Evolutionary conservation across 179 eudicot genomes (phyloP), one percentile per base, ranked within the genome.

Genomic region (Carnegiea gigantea): DNA sequence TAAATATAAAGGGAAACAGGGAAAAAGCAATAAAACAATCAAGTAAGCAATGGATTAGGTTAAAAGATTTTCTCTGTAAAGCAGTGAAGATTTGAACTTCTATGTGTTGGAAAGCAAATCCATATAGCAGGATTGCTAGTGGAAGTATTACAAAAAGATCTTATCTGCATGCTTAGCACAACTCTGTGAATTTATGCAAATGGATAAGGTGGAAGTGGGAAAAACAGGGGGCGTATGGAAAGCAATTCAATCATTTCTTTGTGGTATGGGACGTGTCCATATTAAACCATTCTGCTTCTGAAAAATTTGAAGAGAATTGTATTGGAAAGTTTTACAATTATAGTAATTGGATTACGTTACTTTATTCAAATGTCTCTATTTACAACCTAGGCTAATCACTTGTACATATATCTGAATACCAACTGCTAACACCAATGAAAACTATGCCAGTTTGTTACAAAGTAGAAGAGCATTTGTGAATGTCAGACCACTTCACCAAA

Each of bases 91-190:
- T 51, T 51, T 3, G 17, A 54, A 12, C 10, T 54, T 54, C 60
- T 54, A 54, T 6, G 43, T 4, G 17, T 18, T 8, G 60, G 60
- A 8, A 14, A 54, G 12, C n/a, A 54, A 54, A 54, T 54, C 21
- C 4, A 54, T 17, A 17, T 17, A 17, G 12, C 1, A 9, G 12
- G 51, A 48, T 18, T 14, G 21, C n/a, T 54, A 1, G 6, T 0
- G 60, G 17, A 6, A 51, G 57, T 51, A 51, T 54, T 3, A 54
- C 60, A 54, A 54, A 54, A 2, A 33, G 11, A 9, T 18, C 28
- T 62, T 84, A 93, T 95, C 97, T 75, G 92, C 91, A 87, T 93
- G 97, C 75, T 89, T 86, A 72, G 90, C 0, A 87, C 62, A 90
- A 93, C 82, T 90, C 9, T 62, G 28, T 0, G 30, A 62, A 62